These are phyloP conservation scores for Tricholoma sp. DNA, from an alignment of 768 basidiomycete species.

Conservation along the genomic window DNA sequence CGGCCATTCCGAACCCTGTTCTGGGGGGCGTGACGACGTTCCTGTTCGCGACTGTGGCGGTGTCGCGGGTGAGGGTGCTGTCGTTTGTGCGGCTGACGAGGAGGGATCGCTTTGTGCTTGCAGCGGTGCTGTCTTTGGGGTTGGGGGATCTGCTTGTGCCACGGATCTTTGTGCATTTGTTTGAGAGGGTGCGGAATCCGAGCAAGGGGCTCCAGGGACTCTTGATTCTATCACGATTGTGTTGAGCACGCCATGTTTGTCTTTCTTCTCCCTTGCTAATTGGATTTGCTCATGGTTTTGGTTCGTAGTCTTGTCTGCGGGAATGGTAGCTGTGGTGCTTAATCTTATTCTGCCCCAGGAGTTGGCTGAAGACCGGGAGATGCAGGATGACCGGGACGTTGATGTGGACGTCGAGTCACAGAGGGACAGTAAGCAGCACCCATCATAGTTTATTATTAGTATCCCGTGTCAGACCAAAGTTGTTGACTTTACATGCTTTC, in stretches of 20 bases:
- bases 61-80: slow-evolving; percentile 69
- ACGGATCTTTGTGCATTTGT: slow-evolving; percentile 61
- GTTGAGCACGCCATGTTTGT: slow-evolving; percentile 75
- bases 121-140: slow-evolving; percentile 64
- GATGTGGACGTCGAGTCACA: neutral
- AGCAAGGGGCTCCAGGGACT: slow-evolving; percentile 59
- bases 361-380: neutral
- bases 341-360: slow-evolving; percentile 52
- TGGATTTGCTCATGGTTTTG: neutral
- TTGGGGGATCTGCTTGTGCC: slow-evolving; percentile 68
- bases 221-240: slow-evolving; percentile 76
- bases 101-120: slow-evolving; percentile 64
- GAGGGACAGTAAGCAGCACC: neutral
- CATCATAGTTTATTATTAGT: too few relatives aligned
- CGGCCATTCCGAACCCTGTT: slow-evolving; percentile 79
- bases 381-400: neutral
- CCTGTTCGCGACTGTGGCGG: slow-evolving; percentile 71
- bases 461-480: too few relatives aligned
- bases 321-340: slow-evolving; percentile 52
- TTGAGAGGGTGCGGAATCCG: slow-evolving; percentile 52
- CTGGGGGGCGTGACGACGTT: slow-evolving; percentile 86
- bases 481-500: too few relatives aligned
- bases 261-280: neutral
- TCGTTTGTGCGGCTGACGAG: slow-evolving; percentile 56
- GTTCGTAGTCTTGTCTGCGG: slow-evolving; percentile 46